Percentiles rank a stretch among this genome's conserved stretches.
phyloP scores from a whole-genome alignment of 208 protist species.

The Trypanosomatidae sp. region DNA sequence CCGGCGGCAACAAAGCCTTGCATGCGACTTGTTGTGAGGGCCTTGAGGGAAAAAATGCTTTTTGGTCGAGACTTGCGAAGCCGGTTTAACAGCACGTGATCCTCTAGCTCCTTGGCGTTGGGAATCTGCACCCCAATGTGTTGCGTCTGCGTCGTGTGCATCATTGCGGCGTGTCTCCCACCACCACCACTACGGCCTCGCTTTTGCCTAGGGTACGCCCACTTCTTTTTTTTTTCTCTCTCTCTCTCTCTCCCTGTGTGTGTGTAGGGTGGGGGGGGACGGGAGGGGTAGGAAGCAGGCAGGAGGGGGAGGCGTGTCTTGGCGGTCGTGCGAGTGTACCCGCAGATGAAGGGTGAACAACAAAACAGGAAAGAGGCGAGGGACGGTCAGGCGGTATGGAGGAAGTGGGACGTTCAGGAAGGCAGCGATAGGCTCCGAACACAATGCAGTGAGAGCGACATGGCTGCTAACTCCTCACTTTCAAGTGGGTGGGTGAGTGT shows the following conservation, averaged over 20 bases:
- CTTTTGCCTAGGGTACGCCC: not conserved
- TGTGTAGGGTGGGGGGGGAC: not conserved
- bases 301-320: not conserved
- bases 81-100: constrained; percentile 54
- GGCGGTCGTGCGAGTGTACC: not conserved
- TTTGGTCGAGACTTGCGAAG: constrained; percentile 29
- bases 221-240: not conserved
- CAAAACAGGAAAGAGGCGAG: not conserved
- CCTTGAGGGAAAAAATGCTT: constrained; percentile 39
- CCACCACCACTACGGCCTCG: not conserved
- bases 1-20: constrained; percentile 67
- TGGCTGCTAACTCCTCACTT: too few species aligned
- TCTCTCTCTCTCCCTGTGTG: not conserved
- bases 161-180: constrained; percentile 6
- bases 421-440: not conserved
- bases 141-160: constrained; percentile 9
- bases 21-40: constrained; percentile 55
- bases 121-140: constrained; percentile 17
- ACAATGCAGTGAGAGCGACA: not conserved
- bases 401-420: not conserved
- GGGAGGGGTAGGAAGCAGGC: not conserved
- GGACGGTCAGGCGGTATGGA: not conserved
- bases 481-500: too few species aligned
- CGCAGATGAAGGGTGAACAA: not conserved
- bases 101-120: constrained; percentile 38